Base-by-base conservation (phyloP, 2,329 filamentous ascomycete species). In the Penicillium sp. region DNA sequence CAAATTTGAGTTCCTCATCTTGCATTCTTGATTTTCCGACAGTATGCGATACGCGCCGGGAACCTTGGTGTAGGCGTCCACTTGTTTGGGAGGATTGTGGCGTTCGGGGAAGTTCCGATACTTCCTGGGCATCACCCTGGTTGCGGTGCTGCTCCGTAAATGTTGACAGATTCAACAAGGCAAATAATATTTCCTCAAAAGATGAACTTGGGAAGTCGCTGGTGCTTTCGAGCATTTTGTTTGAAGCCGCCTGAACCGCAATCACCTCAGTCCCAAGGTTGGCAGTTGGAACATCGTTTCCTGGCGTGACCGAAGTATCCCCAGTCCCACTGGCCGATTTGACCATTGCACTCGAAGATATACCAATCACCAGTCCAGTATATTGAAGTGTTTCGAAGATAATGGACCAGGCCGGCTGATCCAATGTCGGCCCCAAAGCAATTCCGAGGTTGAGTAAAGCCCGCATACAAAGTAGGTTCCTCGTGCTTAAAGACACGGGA, bases 371-470 rank as follows among this genome's bases (percentile, higher is more conserved):
- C 60, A 96, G 86, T 66, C 97, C 94, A 3, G 93, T 92, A 72
- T 97, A 90, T 67, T 97, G 92, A 8, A 99, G 77, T 0, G 92
- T 96, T 67, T 96, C 92, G 1, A 99, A 82, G 16, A 99, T 81
- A 56, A 99, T 97, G 1, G 86, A 87, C 90, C 95, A 99, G 1
- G 93, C 71, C 56, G 69, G 89, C 14, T 83, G 81, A 35, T 89
- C 87, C 1, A 99, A 80, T 0, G 91, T 96, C 3, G 94, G 92
- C 0, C 94, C 94, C 1, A 99, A 77, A 2, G 94, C 94, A 66
- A 97, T 99, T 2, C 94, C 94, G 4, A 99, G 77, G 65, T 99
- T 99, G n/a, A 99, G 78, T 16, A 99, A 80, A 31, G 94, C 94
- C 67, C 95, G 82, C 42, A 99, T 78, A 66, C 94, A 99, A 1